Base-by-base conservation (phyloP, 805 yeast genomes). In the Kodamaea kakaduensis region DNA sequence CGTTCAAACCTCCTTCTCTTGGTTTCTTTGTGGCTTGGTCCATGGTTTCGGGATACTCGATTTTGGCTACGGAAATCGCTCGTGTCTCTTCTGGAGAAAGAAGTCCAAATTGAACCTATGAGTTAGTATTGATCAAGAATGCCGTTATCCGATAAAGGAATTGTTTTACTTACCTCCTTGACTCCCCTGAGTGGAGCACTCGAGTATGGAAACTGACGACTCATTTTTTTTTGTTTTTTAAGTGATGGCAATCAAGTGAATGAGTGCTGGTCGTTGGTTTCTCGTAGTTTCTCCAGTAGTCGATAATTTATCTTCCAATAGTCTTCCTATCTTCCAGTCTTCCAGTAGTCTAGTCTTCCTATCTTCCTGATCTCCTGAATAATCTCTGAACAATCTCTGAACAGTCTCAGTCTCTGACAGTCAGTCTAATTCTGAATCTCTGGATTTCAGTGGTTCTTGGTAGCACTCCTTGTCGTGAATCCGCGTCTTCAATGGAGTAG, bases 41-140 rank as follows among this genome's bases (percentile, higher is more conserved):
- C 96, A 93, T 93, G n/a, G 97, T 93, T 65, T 93, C 99, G 15
- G 99, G 98, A 55, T 84, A 93, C 63, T 90, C 97, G 54, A 93
- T 87, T 58, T 93, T 93, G 27, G 97, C 97, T 41, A 94, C 98
- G 43, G 96, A 86, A 48, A 93, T 89, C 32, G 97, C 97, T 63
- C 96, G 84, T 23, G 61, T 60, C 71, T 93, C 98, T 69, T 93
- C 98, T 17, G 99, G 98, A 19, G 97, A 88, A 45, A 93, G 78
- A 52, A 93, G 79, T 44, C 99, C 98, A 71, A 93, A 94, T 71
- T 93, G 98, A 58, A 89, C 78, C 83, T 77, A 49, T 29, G 25
- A 19, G 55, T 48, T 49, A 50, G 53, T 48, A 50, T 32, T 26
- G 27, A 21, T 24, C 26, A 23, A 6, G 28, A 25, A 20, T 10